These are phyloP conservation scores for Limnanthes douglasii DNA, from an alignment of 345 rosid species.

Conservation along the genomic window DNA sequence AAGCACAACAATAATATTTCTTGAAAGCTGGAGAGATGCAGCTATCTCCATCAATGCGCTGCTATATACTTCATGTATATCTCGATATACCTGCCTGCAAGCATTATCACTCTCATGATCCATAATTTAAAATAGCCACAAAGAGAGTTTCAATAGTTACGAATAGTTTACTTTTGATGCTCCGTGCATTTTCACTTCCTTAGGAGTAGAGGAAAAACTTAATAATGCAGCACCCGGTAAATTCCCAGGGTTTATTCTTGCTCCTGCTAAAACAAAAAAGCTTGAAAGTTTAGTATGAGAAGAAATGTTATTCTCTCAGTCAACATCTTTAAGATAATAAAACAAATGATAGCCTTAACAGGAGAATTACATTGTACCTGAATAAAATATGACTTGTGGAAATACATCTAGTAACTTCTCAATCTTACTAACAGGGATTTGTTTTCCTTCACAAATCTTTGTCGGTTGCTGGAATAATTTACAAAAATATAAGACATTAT, in stretches of 20 bases:
- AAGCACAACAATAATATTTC: slow-evolving; percentile 66
- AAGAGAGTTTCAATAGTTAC: slow-evolving; percentile 3
- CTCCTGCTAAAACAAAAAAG: slow-evolving; percentile 38
- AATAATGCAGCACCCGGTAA: slow-evolving; percentile 82
- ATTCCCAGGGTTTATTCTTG: slow-evolving; percentile 25
- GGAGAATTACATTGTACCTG: slow-evolving; percentile 32
- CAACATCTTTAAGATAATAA: too few relatives aligned
- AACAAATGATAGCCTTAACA: too few relatives aligned
- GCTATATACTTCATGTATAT: slow-evolving; percentile 41
- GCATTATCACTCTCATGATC: slow-evolving; percentile 10
- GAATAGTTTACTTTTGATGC: slow-evolving; percentile 29
- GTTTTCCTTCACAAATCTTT: slow-evolving; percentile 60
- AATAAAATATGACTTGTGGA: slow-evolving; percentile 65
- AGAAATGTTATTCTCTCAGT: too few relatives aligned
- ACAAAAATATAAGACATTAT: slow-evolving; percentile 11
- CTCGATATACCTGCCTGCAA: slow-evolving; percentile 35
- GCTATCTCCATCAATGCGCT: slow-evolving; percentile 50
- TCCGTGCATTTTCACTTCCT: slow-evolving; percentile 28
- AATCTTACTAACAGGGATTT: slow-evolving; percentile 57
- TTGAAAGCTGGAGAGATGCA: slow-evolving; percentile 63
- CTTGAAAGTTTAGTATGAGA: slow-evolving; percentile 6
- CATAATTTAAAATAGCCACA: slow-evolving; percentile 6
- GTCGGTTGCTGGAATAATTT: slow-evolving; percentile 41
- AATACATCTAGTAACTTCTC: slow-evolving; percentile 82
- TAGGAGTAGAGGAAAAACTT: slow-evolving; percentile 45